A percentile compares a stretch with the other conserved stretches of the same genome.
Conservation (phyloP, 495 filamentous ascomycete genomes). For the Penicillium diatomitis region DNA sequence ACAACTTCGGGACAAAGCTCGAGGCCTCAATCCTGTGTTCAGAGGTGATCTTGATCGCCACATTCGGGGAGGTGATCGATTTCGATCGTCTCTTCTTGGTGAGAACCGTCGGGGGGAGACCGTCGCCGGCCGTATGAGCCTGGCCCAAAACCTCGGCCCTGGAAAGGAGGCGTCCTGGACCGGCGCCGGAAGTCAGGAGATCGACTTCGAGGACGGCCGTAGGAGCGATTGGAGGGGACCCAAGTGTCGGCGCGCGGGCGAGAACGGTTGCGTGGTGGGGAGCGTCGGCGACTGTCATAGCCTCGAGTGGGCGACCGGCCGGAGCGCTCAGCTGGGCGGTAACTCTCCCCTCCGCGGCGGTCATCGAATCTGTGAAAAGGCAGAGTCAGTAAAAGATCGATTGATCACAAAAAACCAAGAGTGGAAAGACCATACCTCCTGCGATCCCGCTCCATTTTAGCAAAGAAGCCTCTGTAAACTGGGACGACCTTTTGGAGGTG, state of each 20-base stretch:
- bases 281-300: constrained; percentile 31
- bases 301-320: constrained; percentile 29
- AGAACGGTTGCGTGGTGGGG: constrained; percentile 32
- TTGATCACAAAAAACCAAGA: neutral
- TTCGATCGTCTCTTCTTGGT: constrained; percentile 36
- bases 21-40: constrained; percentile 23
- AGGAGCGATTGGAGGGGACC: constrained; percentile 30
- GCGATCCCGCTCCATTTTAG: constrained; percentile 40
- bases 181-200: constrained; percentile 37
- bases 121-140: constrained; percentile 27
- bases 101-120: constrained; percentile 29
- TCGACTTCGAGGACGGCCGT: constrained; percentile 34
- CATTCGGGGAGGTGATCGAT: constrained; percentile 30
- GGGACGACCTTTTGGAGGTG: neutral
- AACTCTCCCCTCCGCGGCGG: constrained; percentile 46
- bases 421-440: constrained; percentile 25
- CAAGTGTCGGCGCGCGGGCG: constrained; percentile 41
- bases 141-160: constrained; percentile 26
- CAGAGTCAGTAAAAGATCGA: neutral
- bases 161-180: constrained; percentile 37
- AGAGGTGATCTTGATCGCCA: constrained; percentile 39
- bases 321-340: constrained; percentile 37
- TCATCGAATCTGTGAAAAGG: constrained; percentile 38
- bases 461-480: neutral
- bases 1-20: constrained; percentile 25